Percentiles rank a stretch among this genome's conserved stretches.
These are phyloP conservation scores for Neurospora sp. DNA, from an alignment of 495 filamentous ascomycete genomes.

Conservation along the genomic window DNA sequence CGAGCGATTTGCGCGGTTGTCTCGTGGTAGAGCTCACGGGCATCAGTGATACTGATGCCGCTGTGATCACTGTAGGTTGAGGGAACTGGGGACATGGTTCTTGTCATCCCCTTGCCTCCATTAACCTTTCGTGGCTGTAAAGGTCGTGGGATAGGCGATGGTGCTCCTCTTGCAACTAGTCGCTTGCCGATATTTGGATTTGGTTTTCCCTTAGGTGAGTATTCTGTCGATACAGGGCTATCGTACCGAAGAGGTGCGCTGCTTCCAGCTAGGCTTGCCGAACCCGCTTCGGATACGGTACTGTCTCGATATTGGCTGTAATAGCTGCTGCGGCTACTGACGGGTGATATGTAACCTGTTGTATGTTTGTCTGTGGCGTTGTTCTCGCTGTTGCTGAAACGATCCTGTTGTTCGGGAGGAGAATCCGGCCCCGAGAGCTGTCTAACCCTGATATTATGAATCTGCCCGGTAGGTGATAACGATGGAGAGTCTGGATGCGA, in stretches of 20 bases:
- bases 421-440: constrained; percentile 13
- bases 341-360: constrained; percentile 4
- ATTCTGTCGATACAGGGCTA: background rate
- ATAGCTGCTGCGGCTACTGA: constrained; percentile 10
- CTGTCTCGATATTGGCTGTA: constrained; percentile 5
- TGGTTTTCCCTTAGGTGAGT: background rate
- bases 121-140: background rate
- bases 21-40: constrained; percentile 13
- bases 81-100: background rate
- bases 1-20: constrained; percentile 12
- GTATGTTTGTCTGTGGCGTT: background rate
- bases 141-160: background rate
- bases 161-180: background rate
- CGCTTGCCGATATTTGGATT: background rate
- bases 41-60: background rate
- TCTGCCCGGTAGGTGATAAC: constrained; percentile 11
- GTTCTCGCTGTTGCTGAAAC: background rate
- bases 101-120: background rate
- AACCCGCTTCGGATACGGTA: background rate
- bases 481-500: background rate
- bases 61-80: background rate
- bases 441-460: constrained; percentile 11
- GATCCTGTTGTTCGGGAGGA: background rate
- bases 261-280: background rate
- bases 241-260: background rate